Evolutionary conservation across 2,329 filamentous ascomycete genomes (phyloP).

Genomic region (Cadophora sp.): DNA sequence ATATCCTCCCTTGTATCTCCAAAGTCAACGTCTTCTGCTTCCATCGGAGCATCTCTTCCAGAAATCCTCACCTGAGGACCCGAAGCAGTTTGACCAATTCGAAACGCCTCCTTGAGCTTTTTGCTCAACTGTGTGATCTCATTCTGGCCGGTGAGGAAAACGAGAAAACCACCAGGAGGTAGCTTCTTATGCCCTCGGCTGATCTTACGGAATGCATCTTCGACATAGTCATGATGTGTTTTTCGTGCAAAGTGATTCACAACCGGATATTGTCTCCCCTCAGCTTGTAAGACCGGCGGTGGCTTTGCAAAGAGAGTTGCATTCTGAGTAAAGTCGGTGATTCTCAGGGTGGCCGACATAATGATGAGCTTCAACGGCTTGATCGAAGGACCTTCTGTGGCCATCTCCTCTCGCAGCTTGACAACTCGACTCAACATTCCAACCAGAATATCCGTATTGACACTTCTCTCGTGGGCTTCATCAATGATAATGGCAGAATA

Average conservation of each 20-base stretch:
- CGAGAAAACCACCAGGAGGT: slow-evolving; percentile 87
- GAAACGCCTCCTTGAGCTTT: slow-evolving; percentile 71
- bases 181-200: slow-evolving; percentile 87
- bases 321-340: slow-evolving; percentile 91
- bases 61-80: slow-evolving; percentile 76
- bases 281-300: slow-evolving; percentile 86
- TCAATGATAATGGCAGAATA: slow-evolving; percentile 96
- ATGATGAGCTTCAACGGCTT: slow-evolving; percentile 91
- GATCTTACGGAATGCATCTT: slow-evolving; percentile 89
- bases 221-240: slow-evolving; percentile 86
- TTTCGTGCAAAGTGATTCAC: slow-evolving; percentile 86
- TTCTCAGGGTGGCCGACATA: slow-evolving; percentile 94
- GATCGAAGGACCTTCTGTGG: slow-evolving; percentile 71
- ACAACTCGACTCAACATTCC: slow-evolving; percentile 96
- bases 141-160: slow-evolving; percentile 92
- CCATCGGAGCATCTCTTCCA: slow-evolving; percentile 77
- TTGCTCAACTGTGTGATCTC: slow-evolving; percentile 89
- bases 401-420: slow-evolving; percentile 78
- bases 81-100: slow-evolving; percentile 53
- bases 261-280: slow-evolving; percentile 91
- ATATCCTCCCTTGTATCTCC: slow-evolving; percentile 66
- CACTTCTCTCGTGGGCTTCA: slow-evolving; percentile 94
- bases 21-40: slow-evolving; percentile 87
- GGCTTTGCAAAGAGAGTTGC: slow-evolving; percentile 75
- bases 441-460: slow-evolving; percentile 98